Base-by-base conservation (phyloP, 495 filamentous ascomycete genomes). In the Schizothecium vesticola region DNA sequence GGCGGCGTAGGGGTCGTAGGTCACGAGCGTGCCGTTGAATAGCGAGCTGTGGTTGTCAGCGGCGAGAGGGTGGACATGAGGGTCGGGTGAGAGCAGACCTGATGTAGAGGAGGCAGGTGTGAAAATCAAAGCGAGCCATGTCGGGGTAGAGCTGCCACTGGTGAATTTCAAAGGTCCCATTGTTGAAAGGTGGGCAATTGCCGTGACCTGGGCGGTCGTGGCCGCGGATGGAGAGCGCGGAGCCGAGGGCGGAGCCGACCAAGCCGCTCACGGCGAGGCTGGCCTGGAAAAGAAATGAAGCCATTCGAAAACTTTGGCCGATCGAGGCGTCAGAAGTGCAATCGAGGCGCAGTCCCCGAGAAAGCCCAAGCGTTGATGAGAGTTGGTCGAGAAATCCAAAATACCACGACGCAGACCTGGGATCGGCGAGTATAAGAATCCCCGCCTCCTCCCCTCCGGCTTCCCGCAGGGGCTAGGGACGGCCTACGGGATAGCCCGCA, bases 81-180 rank as follows among this genome's bases (percentile, higher is more conserved):
- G n/a, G n/a, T n/a, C n/a, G n/a, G n/a, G n/a, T n/a, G n/a, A n/a
- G n/a, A n/a, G n/a, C n/a, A n/a, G n/a, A 70, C 71, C 70, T 67
- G 51, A 72, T 66, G 65, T 70, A 71, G 31, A 77, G 57, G 25
- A 77, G 67, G 29, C 75, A 76, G 29, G 61, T 61, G 13, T 75
- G 56, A 22, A 62, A 25, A 64, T 78, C 71, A 51, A 72, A 77
- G 26, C 73, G 70, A 22, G 74, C 75, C 13, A 74, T 77, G 29
- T 76, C 76, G 26, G 76, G 73, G 26, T 77, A 77, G 2, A 77
- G 61, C 23, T 76, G 75, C 61, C 71, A 78, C 28, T 75, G 70
- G 24, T 69, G 62, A 28, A 78, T 69, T 19, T 67, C 62, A 56
- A 76, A 68, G 11, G 68, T 75, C 11, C 73, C 72, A 10, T 66